Evolutionary conservation across 805 yeast species (phyloP).

Genomic region (Yamadazyma kitorensis): DNA sequence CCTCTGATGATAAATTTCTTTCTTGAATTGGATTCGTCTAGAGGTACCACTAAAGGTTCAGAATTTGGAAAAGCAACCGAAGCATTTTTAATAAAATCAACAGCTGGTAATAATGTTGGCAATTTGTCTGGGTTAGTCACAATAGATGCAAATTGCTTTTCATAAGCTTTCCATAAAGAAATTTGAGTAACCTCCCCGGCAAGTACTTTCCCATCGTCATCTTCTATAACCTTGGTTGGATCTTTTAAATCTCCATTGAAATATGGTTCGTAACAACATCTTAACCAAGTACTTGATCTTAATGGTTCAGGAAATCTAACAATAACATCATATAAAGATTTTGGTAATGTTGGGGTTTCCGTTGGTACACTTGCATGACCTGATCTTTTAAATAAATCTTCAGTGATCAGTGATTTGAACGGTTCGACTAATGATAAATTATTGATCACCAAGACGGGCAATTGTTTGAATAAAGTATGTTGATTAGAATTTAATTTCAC

Average conservation of each 20-base stretch:
- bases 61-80: conserved; percentile 84
- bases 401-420: conserved; percentile 20
- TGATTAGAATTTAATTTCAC: conserved; percentile 47
- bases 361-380: conserved; percentile 50
- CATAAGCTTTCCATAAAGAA: conserved; percentile 93
- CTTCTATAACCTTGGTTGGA: conserved; percentile 14
- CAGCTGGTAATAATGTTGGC: conserved; percentile 74
- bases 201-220: conserved; percentile 21
- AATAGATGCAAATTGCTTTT: conserved; percentile 72
- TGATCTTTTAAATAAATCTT: conserved; percentile 51
- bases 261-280: conserved; percentile 81
- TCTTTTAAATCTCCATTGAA: conserved; percentile 12
- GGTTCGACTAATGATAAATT: conserved; percentile 33
- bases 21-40: conserved; percentile 47
- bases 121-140: conserved; percentile 40
- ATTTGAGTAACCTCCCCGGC: conserved; percentile 90
- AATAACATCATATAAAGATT: conserved; percentile 56
- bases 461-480: conserved; percentile 51
- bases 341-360: conserved; percentile 59
- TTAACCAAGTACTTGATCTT: conserved; percentile 92
- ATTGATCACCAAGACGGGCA: conserved; percentile 56
- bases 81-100: conserved; percentile 93
- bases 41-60: conserved; percentile 86
- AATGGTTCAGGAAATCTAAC: conserved; percentile 75
- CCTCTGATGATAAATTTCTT: conserved; percentile 92